Evolutionary conservation across 805 yeast species (phyloP).

Genomic region (Tetrapisispora pingtungensis): DNA sequence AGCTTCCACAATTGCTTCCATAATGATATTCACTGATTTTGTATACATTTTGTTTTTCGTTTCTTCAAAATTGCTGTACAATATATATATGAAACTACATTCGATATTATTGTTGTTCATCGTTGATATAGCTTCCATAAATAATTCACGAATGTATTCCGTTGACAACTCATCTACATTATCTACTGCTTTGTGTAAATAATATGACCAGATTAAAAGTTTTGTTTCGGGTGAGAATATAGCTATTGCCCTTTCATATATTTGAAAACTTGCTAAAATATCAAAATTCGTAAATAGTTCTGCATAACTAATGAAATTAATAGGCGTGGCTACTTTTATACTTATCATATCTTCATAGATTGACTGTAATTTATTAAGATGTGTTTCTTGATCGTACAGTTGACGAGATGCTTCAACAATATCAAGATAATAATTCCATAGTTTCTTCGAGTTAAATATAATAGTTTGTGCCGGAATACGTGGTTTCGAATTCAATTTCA

Average conservation of each 20-base stretch:
- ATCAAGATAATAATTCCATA: slow-evolving; percentile 72
- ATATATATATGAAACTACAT: slow-evolving; percentile 39
- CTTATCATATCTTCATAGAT: slow-evolving; percentile 46
- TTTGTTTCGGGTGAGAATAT: slow-evolving; percentile 45
- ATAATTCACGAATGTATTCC: slow-evolving; percentile 60
- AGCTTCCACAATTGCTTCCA: slow-evolving; percentile 30
- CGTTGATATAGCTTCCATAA: slow-evolving; percentile 52
- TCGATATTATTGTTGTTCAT: slow-evolving; percentile 36
- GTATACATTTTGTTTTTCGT: slow-evolving; percentile 38
- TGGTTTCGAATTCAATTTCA: slow-evolving; percentile 1
- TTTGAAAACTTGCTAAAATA: slow-evolving; percentile 37
- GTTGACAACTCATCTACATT: slow-evolving; percentile 22
- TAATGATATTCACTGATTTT: slow-evolving; percentile 40
- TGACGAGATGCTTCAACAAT: slow-evolving; percentile 46
- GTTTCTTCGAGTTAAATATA: slow-evolving; percentile 46
- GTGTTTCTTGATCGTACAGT: slow-evolving; percentile 1
- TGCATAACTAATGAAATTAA: slow-evolving; percentile 57
- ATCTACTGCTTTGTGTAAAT: slow-evolving; percentile 43
- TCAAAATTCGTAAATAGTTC: slow-evolving; percentile 42
- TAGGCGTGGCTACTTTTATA: slow-evolving; percentile 59
- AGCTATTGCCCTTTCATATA: slow-evolving; percentile 61
- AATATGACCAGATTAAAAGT: slow-evolving; percentile 64
- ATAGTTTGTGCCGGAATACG: slow-evolving; percentile 44
- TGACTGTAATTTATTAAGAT: slow-evolving; percentile 26
- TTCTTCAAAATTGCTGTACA: slow-evolving; percentile 57